A percentile compares a stretch with the other conserved stretches of the same genome.
phyloP scores from a whole-genome alignment of 2,329 filamentous ascomycete species.

The Aspergillus fijiensis region DNA sequence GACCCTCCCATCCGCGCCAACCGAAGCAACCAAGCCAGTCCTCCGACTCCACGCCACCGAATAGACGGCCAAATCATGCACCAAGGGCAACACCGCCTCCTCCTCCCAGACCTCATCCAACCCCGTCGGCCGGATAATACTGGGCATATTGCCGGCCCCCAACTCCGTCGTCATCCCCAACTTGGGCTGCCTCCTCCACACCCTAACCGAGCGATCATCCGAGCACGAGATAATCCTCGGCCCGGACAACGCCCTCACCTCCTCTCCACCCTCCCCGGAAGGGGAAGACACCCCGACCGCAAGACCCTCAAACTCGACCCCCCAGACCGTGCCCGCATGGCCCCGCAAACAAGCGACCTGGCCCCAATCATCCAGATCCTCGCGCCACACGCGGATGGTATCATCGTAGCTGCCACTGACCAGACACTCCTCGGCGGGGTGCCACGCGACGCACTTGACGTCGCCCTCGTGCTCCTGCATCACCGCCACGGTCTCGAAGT shows the following conservation, averaged over 20 bases:
- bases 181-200: slow-evolving; percentile 70
- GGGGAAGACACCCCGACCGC: too few species aligned
- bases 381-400: slow-evolving; percentile 81
- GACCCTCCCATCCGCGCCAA: slow-evolving; percentile 81
- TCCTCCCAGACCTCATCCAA: slow-evolving; percentile 82
- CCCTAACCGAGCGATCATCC: slow-evolving; percentile 73
- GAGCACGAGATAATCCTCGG: slow-evolving; percentile 76
- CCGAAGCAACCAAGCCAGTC: slow-evolving; percentile 78
- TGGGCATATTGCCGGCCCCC: slow-evolving; percentile 62
- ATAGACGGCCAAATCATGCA: slow-evolving; percentile 80
- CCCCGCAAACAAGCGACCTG: slow-evolving; percentile 80
- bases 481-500: slow-evolving; percentile 95
- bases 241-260: slow-evolving; percentile 28
- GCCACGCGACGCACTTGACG: slow-evolving; percentile 93
- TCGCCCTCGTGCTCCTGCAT: slow-evolving; percentile 93
- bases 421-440: slow-evolving; percentile 74
- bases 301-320: slow-evolving; percentile 63
- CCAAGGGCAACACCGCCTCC: slow-evolving; percentile 70
- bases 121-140: slow-evolving; percentile 73
- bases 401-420: slow-evolving; percentile 95
- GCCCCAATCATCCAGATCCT: slow-evolving; percentile 92
- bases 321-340: slow-evolving; percentile 87
- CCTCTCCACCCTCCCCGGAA: background rate
- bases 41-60: slow-evolving; percentile 77
- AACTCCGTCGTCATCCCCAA: slow-evolving; percentile 10